Percentiles rank a stretch among this genome's conserved stretches.
These are phyloP conservation scores for Datura wrightii DNA, from an alignment of 257 asterid genomes.

Conservation along the genomic window DNA sequence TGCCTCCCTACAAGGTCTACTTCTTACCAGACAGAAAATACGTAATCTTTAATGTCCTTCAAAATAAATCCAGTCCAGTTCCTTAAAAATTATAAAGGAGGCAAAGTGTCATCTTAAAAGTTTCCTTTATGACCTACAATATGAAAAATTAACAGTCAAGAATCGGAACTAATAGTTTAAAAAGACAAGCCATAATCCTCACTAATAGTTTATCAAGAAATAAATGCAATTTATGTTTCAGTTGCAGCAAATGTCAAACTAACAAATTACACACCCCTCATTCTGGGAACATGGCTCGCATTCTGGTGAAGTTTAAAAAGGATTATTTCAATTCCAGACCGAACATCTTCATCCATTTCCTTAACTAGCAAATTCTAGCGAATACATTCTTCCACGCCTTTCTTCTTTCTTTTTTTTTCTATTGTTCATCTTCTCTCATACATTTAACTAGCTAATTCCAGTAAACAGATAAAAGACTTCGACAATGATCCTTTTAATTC, in stretches of 20 bases:
- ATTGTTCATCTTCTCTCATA: background rate
- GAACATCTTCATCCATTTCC: background rate
- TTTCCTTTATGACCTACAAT: constrained; percentile 40
- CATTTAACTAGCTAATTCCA: background rate
- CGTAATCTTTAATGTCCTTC: constrained; percentile 27
- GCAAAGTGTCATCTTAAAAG: constrained; percentile 22
- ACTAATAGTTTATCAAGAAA: background rate
- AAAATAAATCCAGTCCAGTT: constrained; percentile 28
- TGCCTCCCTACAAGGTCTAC: constrained; percentile 10
- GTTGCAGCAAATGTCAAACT: background rate
- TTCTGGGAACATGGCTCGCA: background rate
- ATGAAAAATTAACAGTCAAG: constrained; percentile 25
- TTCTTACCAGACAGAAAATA: constrained; percentile 28
- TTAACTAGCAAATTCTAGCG: background rate
- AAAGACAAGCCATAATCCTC: background rate
- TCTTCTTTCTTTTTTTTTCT: too few species aligned
- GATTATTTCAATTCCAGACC: background rate
- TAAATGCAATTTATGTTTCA: background rate
- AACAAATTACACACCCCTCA: background rate
- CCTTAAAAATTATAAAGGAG: constrained; percentile 32
- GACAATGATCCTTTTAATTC: background rate
- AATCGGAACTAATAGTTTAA: background rate
- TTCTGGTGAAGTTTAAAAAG: background rate
- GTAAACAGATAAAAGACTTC: background rate
- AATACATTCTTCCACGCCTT: background rate